Evolutionary conservation across 257 asterid genomes (phyloP), one percentile per base, ranked within the genome.

Genomic region (Nemophila menziesii): DNA sequence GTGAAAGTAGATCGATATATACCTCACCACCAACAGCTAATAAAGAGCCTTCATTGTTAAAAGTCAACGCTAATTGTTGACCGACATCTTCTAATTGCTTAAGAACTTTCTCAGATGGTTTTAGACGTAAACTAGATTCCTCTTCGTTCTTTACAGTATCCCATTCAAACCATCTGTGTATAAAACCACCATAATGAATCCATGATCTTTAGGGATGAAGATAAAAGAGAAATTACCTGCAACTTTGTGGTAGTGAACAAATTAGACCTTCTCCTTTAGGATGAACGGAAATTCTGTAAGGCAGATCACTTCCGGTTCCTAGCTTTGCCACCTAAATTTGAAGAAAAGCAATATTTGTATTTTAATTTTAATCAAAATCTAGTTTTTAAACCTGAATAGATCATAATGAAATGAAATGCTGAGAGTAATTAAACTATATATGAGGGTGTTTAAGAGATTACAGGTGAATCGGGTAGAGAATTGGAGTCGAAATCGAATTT

Each of bases 1-100:
- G 22, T n/a, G 15, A 60, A 57, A 44, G 20, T 33, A 19, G 54
- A 62, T 26, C 39, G n/a, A n/a, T n/a, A n/a, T 44, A 63, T 80
- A 89, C 98, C 98, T 90, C 92, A 46, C 94, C 87, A 58, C 98
- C 98, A 22, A 67, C 72, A 36, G 98, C 98, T 44, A 90, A 87
- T 63, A 84, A 54, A 67, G 64, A 78, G 49, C 98, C 98, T 20
- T 78, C 92, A 33, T 43, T 52, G 65, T 65, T 72, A 44, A 90
- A 90, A 19, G 87, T 61, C 61, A 85, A 22, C n/a, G 96, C 74
- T 62, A 90, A 58, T 37, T 90, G 98, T 55, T 78, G 94, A 39
- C 79, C 96, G 53, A 90, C 79, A 60, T 71, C 96, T 71, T 84
- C 71, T 76, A 90, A 62, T 44, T 69, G 60, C 57, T 63, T 58